Base-by-base conservation (phyloP, 169 alveolate species). In the Eimeria acervulina region DNA sequence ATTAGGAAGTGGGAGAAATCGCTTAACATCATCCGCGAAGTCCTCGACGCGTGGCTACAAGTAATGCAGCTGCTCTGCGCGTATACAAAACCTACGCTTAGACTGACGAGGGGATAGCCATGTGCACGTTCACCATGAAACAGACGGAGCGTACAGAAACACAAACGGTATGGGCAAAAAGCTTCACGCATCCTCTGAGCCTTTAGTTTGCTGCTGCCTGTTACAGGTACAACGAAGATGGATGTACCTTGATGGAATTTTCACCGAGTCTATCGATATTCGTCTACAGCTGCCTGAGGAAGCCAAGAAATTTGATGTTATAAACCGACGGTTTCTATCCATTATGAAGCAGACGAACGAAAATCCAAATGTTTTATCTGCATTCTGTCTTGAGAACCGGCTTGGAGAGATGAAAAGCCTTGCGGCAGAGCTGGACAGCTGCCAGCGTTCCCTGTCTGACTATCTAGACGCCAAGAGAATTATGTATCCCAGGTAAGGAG, bases 181-280 rank as follows among this genome's bases (percentile, higher is more conserved):
- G 28, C 38, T 68, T 68, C 42, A 3, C 15, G 38, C 12, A 42
- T 10, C 36, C 44, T 42, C 15, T 33, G 21, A 33, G 17, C 26
- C 5, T 33, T 12, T 12, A 68, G 80, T 0, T 31, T 31, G 44
- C 44, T 28, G 78, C 6, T 47, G 47, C 63, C 52, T n/a, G 36
- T 17, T 38, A 17, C 70, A 85, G 95, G 97, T 96, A 23, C 97
- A 97, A 63, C 94, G 99, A 93, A 98, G 98, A 96, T 98, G 99
- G 99, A 98, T 98, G 97, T 98, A 99, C 97, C 97, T 99, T 66
- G 99, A 98, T 97, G 97, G 99, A 96, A 98, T 98, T 93, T 99
- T 98, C 96, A 98, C 98, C 36, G 99, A 99, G 38, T 97, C 98
- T 81, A 99, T 98, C 96, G 99, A 99, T 97, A 98, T 99, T 81